phyloP scores from a whole-genome alignment of 371 early-diverging fungal species.

The Saksenaea vasiformis region DNA sequence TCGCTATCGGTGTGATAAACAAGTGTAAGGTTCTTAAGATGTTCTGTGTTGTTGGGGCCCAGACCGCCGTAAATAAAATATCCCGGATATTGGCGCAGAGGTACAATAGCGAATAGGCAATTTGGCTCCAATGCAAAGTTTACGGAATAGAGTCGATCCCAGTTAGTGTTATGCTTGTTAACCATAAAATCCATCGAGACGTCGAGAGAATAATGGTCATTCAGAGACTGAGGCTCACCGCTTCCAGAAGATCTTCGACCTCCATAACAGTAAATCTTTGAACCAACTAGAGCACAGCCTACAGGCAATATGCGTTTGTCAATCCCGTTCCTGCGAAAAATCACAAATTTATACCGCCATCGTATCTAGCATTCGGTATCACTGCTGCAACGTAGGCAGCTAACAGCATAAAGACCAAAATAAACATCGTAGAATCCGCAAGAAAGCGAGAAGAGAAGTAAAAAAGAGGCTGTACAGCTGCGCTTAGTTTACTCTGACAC shows the following conservation, averaged over 20 bases:
- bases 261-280: constrained; percentile 12
- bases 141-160: not conserved
- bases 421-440: not conserved
- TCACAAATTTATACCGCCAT: not conserved
- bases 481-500: not conserved
- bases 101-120: not conserved
- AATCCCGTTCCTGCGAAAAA: not conserved
- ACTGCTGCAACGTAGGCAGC: not conserved
- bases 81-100: not conserved
- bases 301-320: not conserved
- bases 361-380: not conserved
- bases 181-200: not conserved
- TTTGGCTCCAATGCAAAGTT: not conserved
- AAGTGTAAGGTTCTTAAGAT: not conserved
- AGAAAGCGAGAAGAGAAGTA: not conserved
- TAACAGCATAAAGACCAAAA: not conserved
- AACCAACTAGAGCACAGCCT: constrained; percentile 4
- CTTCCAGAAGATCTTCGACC: constrained; percentile 6
- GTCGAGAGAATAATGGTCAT: constrained; percentile 3
- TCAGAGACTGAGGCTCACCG: not conserved
- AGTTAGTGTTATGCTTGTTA: not conserved
- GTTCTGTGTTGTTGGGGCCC: not conserved
- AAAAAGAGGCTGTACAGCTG: too few relatives aligned
- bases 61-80: constrained; percentile 1
- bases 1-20: not conserved